Percentiles rank a stretch among this genome's conserved stretches.
These are phyloP conservation scores for Claviceps maximensis DNA, from an alignment of 2,329 filamentous ascomycete genomes.

Conservation along the genomic window DNA sequence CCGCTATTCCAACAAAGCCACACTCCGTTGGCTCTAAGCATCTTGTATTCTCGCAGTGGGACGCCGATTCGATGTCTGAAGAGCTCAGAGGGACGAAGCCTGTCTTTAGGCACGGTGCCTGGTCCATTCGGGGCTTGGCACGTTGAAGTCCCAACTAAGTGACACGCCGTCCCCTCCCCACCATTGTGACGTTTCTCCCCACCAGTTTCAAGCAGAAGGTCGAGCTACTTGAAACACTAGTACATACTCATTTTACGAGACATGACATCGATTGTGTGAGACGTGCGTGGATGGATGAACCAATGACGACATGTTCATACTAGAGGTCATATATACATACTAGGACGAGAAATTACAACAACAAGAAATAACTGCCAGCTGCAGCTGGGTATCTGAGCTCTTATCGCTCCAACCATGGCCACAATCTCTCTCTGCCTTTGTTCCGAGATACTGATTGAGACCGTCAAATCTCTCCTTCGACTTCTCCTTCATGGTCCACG, in stretches of 20 bases:
- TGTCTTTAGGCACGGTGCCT: background rate
- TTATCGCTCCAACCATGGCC: background rate
- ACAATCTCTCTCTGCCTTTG: background rate
- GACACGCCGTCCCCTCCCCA: background rate
- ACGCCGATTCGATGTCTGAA: background rate
- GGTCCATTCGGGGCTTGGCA: background rate
- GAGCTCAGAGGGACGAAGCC: too few species aligned
- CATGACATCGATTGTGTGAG: background rate
- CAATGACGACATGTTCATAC: background rate
- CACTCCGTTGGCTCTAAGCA: too few species aligned
- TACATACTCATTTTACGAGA: background rate
- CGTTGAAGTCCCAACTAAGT: background rate
- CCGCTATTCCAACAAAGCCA: background rate
- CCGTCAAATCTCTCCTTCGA: background rate
- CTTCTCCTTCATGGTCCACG: background rate
- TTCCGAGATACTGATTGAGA: background rate
- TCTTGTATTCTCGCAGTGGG: too few species aligned
- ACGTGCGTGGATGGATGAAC: too few species aligned
- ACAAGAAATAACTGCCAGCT: background rate
- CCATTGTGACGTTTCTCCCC: background rate
- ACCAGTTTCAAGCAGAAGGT: background rate
- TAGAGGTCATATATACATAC: too few species aligned
- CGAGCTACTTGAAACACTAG: background rate
- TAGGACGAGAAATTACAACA: background rate
- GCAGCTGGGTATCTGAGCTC: background rate